A percentile compares a stretch with the other conserved stretches of the same genome.
These are phyloP conservation scores for Penicillium sp. DNA, from an alignment of 2,329 filamentous ascomycete genomes.

Conservation along the genomic window DNA sequence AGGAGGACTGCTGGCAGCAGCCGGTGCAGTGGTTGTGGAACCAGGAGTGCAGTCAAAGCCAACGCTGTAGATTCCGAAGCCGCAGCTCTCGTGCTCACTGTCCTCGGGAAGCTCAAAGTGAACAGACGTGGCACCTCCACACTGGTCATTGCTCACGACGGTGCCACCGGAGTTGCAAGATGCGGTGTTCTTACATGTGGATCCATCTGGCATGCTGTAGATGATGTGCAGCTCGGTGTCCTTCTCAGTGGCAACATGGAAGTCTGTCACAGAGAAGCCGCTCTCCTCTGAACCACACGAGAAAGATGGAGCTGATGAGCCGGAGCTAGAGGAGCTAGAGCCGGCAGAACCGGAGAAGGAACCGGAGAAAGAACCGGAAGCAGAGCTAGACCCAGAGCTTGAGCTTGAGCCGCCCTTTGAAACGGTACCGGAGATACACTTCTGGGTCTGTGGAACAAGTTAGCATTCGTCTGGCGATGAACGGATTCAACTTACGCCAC, in stretches of 20 bases:
- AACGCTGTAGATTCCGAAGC: conserved; percentile 56
- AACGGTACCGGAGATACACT: conserved; percentile 49
- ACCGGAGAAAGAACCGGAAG: conserved; percentile 25
- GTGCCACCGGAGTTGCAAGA: conserved; percentile 68
- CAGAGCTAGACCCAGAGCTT: background rate
- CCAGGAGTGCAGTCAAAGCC: conserved; percentile 32
- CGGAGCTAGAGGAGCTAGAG: conserved; percentile 27
- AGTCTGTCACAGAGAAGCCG: conserved; percentile 71
- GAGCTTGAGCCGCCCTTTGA: conserved; percentile 54
- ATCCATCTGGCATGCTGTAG: conserved; percentile 83
- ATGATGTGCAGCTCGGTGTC: conserved; percentile 81
- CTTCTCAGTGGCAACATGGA: conserved; percentile 73
- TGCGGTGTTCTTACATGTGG: conserved; percentile 75
- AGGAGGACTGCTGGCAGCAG: conserved; percentile 3
- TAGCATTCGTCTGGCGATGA: conserved; percentile 1
- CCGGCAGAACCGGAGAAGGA: conserved; percentile 7
- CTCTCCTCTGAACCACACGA: conserved; percentile 54
- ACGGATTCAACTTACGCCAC: conserved; percentile 45
- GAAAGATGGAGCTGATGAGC: conserved; percentile 60
- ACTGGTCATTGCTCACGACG: conserved; percentile 79
- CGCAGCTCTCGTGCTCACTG: conserved; percentile 61
- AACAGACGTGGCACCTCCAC: conserved; percentile 84
- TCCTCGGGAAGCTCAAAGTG: conserved; percentile 65
- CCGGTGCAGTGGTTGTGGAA: conserved; percentile 8
- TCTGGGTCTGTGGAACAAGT: conserved; percentile 45